Conservation (phyloP, 139 green algal genomes). For the Closterium sp. region DNA sequence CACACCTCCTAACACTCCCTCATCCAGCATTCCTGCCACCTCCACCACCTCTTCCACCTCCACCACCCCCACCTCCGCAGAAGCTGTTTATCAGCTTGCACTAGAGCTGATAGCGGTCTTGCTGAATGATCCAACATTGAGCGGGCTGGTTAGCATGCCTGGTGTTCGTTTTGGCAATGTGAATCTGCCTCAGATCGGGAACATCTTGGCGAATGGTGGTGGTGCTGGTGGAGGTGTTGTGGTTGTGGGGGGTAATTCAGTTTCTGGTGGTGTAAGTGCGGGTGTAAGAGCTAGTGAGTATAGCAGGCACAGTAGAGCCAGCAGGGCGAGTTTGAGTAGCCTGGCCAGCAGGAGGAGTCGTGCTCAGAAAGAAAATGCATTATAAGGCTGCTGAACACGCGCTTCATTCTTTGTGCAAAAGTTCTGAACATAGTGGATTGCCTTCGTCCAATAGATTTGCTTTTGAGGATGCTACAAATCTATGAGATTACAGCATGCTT, state of each 20-base stretch:
- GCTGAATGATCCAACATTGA: not conserved
- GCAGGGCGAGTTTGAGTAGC: not conserved
- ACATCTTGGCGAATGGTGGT: too few species aligned
- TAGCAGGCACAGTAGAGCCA: not conserved
- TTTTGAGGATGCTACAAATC: too few species aligned
- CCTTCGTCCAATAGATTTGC: too few species aligned
- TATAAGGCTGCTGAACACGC: too few species aligned
- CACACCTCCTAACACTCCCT: not conserved
- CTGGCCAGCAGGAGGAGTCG: not conserved
- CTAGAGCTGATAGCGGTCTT: not conserved
- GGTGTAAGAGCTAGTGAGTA: not conserved
- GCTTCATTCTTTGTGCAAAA: too few species aligned
- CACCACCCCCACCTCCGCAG: not conserved
- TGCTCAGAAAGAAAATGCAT: not conserved
- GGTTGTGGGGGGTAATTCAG: not conserved
- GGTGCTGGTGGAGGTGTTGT: not conserved
- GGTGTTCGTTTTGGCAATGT: too few species aligned
- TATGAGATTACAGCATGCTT: too few species aligned
- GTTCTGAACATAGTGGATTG: too few species aligned
- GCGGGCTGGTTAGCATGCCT: too few species aligned
- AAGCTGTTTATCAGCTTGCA: not conserved
- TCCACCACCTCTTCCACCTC: too few species aligned
- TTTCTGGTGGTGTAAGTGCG: not conserved
- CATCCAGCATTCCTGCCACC: not conserved
- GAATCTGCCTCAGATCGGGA: too few species aligned